These are phyloP conservation scores for Coemansia reversa DNA, from an alignment of 192 early-diverging fungal species.

Conservation along the genomic window DNA sequence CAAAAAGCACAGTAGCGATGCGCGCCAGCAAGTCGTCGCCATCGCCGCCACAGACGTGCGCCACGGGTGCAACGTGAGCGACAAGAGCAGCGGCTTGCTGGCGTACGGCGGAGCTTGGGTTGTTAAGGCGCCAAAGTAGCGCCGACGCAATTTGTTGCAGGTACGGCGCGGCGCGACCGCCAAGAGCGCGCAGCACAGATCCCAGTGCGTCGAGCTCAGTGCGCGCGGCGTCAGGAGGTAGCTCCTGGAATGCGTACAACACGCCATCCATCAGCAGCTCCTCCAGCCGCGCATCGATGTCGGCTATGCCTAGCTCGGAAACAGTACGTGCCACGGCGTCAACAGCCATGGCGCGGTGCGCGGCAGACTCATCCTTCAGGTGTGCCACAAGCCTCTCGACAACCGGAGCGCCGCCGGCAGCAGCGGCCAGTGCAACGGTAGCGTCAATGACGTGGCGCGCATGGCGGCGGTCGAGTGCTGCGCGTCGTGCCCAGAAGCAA, in stretches of 20 bases:
- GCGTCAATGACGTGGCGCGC: conserved; percentile 93
- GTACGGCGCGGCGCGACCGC: conserved; percentile 89
- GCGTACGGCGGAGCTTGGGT: conserved; percentile 91
- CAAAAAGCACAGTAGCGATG: conserved; percentile 90
- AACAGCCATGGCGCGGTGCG: conserved; percentile 97
- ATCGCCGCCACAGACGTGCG: conserved; percentile 94
- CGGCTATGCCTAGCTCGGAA: conserved; percentile 75
- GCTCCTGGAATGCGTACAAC: conserved; percentile 98
- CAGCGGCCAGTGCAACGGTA: conserved; percentile 91
- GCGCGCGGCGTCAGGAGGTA: conserved; percentile 77
- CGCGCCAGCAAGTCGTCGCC: conserved; percentile 94
- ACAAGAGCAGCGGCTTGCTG: conserved; percentile 98
- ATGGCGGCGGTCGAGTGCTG: conserved; percentile 94
- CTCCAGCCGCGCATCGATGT: conserved; percentile 89
- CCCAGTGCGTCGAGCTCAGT: conserved; percentile 74
- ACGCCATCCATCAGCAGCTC: conserved; percentile 97
- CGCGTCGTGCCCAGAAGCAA: conserved; percentile 96
- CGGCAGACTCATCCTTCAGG: conserved; percentile 93
- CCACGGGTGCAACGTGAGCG: conserved; percentile 88
- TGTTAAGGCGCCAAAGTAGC: conserved; percentile 96
- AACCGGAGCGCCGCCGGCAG: conserved; percentile 91
- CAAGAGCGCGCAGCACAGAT: conserved; percentile 73
- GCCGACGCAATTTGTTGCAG: conserved; percentile 91
- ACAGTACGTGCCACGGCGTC: conserved; percentile 89
- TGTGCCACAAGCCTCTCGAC: conserved; percentile 83